Evolutionary conservation across 192 early-diverging fungal genomes (phyloP).

Genomic region (Umbelopsis sp.): DNA sequence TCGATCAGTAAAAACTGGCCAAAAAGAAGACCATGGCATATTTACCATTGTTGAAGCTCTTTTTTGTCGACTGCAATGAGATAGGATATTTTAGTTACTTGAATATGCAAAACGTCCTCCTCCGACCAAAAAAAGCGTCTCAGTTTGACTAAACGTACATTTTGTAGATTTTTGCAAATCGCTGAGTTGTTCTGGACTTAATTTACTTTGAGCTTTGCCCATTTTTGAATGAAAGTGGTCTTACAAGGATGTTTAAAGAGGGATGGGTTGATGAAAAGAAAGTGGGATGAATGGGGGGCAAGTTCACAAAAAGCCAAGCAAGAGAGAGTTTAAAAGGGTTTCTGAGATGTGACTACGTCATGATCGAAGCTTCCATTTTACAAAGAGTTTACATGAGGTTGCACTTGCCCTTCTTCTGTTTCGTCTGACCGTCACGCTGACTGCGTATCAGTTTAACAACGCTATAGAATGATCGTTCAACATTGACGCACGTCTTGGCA

Average conservation of each 20-base stretch:
- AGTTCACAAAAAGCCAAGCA: neutral
- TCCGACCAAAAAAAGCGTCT: too few species aligned
- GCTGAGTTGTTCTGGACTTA: conserved; percentile 73
- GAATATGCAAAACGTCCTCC: too few species aligned
- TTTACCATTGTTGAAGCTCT: conserved; percentile 91
- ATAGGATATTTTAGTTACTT: too few species aligned
- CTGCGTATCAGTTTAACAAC: conserved; percentile 75
- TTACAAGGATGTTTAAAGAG: conserved; percentile 1
- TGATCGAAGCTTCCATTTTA: conserved; percentile 19
- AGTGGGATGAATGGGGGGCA: neutral
- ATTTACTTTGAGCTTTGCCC: conserved; percentile 88
- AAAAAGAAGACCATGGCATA: neutral
- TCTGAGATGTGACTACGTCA: conserved; percentile 8
- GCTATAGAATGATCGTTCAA: conserved; percentile 85
- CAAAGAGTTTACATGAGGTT: conserved; percentile 1
- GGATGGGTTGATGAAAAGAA: neutral
- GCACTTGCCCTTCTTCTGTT: conserved; percentile 20
- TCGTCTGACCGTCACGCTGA: conserved; percentile 14
- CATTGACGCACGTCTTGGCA: conserved; percentile 91
- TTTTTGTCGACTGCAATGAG: conserved; percentile 76
- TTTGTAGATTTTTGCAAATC: conserved; percentile 82
- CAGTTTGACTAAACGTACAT: conserved; percentile 58
- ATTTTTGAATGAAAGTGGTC: conserved; percentile 44
- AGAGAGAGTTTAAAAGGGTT: neutral
- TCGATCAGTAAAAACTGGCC: neutral